Evolutionary conservation across 2,329 filamentous ascomycete species (phyloP), one percentile per base, ranked within the genome.

Genomic region (Colletotrichum magnum): DNA sequence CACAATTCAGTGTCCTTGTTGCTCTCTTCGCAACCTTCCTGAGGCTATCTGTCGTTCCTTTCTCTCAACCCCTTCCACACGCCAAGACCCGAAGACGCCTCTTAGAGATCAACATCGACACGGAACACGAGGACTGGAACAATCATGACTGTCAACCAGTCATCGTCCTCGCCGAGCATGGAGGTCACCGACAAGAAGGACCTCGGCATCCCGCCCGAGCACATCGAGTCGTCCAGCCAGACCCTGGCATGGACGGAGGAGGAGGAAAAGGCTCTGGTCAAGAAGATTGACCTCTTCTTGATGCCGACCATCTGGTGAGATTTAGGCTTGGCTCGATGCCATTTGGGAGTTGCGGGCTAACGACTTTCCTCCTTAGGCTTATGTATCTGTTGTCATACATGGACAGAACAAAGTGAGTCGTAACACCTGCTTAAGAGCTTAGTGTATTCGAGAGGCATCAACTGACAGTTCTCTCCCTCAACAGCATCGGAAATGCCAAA

Each of bases 321-420:
- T 12, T 7, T n/a, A 50, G 12, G 6, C 18, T 21, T 18, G 39
- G 36, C 50, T 28, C 2, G 45, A 36, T 21, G 16, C 15, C 1
- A 3, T 1, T 2, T n/a, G 2, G 24, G 24, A 32, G 5, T 18
- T 32, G 15, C 2, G 13, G 5, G 16, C 58, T 60, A 4, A 60
- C 58, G 4, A 4, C 7, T 9, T 39, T n/a, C 4, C 0, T 15
- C 6, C 24, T 32, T 10, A 82, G 90, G 80, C 36, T 83, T 75
- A 84, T 90, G 54, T 90, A 89, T 71, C 78, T 90, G 1, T 78
- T 90, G 6, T 88, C 85, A 72, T 90, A 89, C 73, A 82, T 90
- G 58, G 88, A 90, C 75, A 78, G 86, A 32, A 86, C 86, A 79
- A 66, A 66, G 63, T 66, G 41, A 32, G 63, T 21, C 39, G 2